Evolutionary conservation across 2,329 filamentous ascomycete species (phyloP).

Genomic region (Aspergillus sp.): DNA sequence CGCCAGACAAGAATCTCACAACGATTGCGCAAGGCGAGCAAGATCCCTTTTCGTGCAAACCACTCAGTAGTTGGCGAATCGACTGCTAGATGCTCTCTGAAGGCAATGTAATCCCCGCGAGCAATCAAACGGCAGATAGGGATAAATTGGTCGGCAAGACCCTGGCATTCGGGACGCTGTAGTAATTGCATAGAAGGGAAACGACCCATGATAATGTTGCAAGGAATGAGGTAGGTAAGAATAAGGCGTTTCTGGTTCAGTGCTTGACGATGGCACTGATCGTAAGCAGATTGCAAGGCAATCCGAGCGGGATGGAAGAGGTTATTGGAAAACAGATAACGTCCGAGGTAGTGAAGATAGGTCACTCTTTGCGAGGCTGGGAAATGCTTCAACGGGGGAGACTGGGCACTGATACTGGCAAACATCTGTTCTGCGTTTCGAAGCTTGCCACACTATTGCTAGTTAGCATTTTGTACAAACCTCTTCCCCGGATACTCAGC

Average conservation of each 20-base stretch:
- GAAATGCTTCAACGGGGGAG: slow-evolving; percentile 74
- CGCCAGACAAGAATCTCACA: slow-evolving; percentile 82
- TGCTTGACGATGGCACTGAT: slow-evolving; percentile 60
- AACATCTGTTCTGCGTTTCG: slow-evolving; percentile 84
- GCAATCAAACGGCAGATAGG: slow-evolving; percentile 70
- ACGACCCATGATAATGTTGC: slow-evolving; percentile 78
- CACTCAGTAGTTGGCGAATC: slow-evolving; percentile 57
- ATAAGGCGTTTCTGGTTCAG: slow-evolving; percentile 70
- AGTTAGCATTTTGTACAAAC: neutral
- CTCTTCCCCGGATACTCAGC: slow-evolving; percentile 13
- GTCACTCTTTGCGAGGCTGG: slow-evolving; percentile 83
- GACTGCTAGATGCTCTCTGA: slow-evolving; percentile 63
- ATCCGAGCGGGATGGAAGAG: slow-evolving; percentile 74
- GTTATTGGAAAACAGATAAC: slow-evolving; percentile 80
- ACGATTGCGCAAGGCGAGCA: slow-evolving; percentile 70
- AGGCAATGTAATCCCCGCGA: slow-evolving; percentile 68
- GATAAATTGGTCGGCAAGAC: slow-evolving; percentile 61
- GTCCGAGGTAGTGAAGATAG: slow-evolving; percentile 89
- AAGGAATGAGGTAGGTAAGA: slow-evolving; percentile 75
- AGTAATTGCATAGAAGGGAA: slow-evolving; percentile 69
- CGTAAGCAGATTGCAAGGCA: slow-evolving; percentile 74
- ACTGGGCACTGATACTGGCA: slow-evolving; percentile 77
- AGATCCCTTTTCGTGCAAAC: slow-evolving; percentile 70
- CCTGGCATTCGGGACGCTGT: slow-evolving; percentile 63
- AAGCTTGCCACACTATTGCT: slow-evolving; percentile 66